Evolutionary conservation across 495 filamentous ascomycete species (phyloP).

Genomic region (Xylaria bambusicola): DNA sequence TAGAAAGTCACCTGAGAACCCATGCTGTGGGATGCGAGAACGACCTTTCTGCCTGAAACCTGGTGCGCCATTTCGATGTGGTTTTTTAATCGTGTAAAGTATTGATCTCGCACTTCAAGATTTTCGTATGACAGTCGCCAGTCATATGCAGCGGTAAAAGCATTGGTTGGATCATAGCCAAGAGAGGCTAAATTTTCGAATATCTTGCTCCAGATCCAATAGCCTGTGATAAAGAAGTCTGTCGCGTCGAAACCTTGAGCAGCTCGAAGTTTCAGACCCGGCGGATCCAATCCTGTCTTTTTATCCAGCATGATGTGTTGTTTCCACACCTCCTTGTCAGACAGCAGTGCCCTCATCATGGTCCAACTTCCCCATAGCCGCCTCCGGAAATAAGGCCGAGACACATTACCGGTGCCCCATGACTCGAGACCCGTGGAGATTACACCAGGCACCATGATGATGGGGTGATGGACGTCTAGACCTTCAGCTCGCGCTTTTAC

Average conservation of each 20-base stretch:
- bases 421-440: conserved; percentile 97
- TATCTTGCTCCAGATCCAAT: conserved; percentile 99
- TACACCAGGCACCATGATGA: conserved; percentile 96
- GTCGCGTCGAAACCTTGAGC: conserved; percentile 98
- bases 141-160: conserved; percentile 94
- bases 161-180: conserved; percentile 94
- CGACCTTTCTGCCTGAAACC: conserved; percentile 73
- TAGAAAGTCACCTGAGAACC: conserved; percentile 93
- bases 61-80: conserved; percentile 82
- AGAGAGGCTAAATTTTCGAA: conserved; percentile 93
- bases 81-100: conserved; percentile 84
- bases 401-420: conserved; percentile 83
- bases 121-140: conserved; percentile 95
- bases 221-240: conserved; percentile 88
- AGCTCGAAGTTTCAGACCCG: conserved; percentile 87
- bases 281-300: conserved; percentile 85
- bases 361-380: conserved; percentile 96
- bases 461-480: conserved; percentile 77
- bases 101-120: conserved; percentile 85
- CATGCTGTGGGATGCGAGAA: conserved; percentile 94
- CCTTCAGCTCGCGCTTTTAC: conserved; percentile 81
- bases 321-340: conserved; percentile 94
- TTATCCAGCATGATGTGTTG: conserved; percentile 96
- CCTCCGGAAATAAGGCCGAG: conserved; percentile 88
- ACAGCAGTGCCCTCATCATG: conserved; percentile 93